These are phyloP conservation scores for Anaeromyces robustus DNA, from an alignment of 192 early-diverging fungal species.

Conservation along the genomic window DNA sequence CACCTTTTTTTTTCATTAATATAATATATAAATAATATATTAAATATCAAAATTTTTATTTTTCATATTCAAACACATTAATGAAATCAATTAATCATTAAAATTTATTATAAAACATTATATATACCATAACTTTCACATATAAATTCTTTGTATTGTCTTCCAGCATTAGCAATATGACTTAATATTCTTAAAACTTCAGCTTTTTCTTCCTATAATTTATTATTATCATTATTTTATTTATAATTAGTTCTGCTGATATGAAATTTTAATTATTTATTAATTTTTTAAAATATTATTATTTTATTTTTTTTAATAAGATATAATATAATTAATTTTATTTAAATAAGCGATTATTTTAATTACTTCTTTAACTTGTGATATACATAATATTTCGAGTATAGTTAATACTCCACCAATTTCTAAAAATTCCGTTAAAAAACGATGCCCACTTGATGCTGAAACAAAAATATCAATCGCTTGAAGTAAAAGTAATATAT, in stretches of 20 bases:
- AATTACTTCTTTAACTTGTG: conserved; percentile 36
- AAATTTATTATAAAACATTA: not conserved
- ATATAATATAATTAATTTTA: too few species aligned
- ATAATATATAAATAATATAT: too few species aligned
- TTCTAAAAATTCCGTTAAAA: conserved; percentile 44
- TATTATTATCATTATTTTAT: too few species aligned
- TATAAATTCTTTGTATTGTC: conserved; percentile 47
- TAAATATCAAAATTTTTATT: too few species aligned
- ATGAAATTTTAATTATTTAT: too few species aligned
- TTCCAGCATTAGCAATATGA: conserved; percentile 28
- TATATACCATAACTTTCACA: conserved; percentile 47
- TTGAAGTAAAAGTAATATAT: conserved; percentile 28
- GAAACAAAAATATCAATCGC: conserved; percentile 41
- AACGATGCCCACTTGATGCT: conserved; percentile 33
- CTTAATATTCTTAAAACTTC: conserved; percentile 30
- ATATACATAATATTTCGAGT: conserved; percentile 32
- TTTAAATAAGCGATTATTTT: too few species aligned
- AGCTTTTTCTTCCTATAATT: conserved; percentile 26
- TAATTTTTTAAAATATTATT: too few species aligned
- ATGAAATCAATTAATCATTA: too few species aligned
- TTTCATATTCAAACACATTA: too few species aligned
- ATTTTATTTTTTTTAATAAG: too few species aligned
- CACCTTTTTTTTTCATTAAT: conserved; percentile 15
- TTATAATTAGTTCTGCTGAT: too few species aligned
- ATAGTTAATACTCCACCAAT: conserved; percentile 47